Conservation (phyloP, 2,329 filamentous ascomycete species). For the Cordyceps farinosa region DNA sequence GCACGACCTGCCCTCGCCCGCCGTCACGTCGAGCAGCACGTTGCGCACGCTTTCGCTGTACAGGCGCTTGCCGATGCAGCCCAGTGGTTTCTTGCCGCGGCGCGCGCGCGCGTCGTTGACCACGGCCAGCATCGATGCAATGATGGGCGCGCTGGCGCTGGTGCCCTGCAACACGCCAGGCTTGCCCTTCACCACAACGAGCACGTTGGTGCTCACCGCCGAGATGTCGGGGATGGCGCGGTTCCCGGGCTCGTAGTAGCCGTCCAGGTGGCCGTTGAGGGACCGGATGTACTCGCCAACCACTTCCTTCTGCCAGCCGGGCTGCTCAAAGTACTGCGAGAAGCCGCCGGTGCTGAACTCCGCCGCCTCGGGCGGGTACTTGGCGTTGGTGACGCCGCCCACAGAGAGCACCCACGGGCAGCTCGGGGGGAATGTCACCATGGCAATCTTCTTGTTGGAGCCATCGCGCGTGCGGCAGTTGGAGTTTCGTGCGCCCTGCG, state of each 20-base stretch:
- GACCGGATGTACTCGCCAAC: constrained; percentile 39
- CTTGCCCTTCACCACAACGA: constrained; percentile 31
- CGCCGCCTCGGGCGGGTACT: constrained; percentile 39
- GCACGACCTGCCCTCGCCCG: constrained; percentile 41
- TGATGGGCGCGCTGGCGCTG: constrained; percentile 51
- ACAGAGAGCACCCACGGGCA: constrained; percentile 68
- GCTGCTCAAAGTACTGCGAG: constrained; percentile 46
- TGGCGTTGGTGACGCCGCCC: constrained; percentile 50
- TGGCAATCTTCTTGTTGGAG: constrained; percentile 49
- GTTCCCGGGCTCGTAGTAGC: constrained; percentile 43
- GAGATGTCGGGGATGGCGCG: constrained; percentile 51
- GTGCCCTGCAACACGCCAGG: constrained; percentile 38
- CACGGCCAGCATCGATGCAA: constrained; percentile 52
- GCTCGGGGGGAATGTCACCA: constrained; percentile 60
- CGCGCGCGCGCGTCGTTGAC: constrained; percentile 52
- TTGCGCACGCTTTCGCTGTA: constrained; percentile 38
- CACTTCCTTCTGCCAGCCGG: constrained; percentile 42
- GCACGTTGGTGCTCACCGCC: constrained; percentile 56
- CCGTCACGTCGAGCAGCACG: constrained; percentile 40
- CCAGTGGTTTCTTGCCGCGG: constrained; percentile 45
- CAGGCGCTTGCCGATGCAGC: constrained; percentile 51
- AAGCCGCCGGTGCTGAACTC: constrained; percentile 51
- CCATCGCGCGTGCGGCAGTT: constrained; percentile 58
- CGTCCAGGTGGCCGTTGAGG: constrained; percentile 40
- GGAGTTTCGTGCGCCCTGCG: constrained; percentile 43